Evolutionary conservation across 495 filamentous ascomycete genomes (phyloP).

Genomic region (Podospora fimiseda): DNA sequence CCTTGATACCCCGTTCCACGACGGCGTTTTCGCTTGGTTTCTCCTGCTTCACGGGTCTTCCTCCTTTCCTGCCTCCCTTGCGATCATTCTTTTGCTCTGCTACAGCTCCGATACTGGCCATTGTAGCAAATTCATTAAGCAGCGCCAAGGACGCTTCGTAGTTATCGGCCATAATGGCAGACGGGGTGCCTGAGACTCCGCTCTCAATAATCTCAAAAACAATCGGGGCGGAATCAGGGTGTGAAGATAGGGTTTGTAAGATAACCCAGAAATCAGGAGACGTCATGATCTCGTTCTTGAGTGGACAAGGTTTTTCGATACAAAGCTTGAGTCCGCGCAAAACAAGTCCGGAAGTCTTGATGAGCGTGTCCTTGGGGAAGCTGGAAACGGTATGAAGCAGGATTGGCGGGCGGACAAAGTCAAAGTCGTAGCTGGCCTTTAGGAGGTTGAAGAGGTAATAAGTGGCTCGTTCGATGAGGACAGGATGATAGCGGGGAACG

Average conservation of each 20-base stretch:
- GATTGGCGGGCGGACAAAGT: slow-evolving; percentile 87
- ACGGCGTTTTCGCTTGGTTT: slow-evolving; percentile 64
- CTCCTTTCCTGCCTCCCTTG: slow-evolving; percentile 38
- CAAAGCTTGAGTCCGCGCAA: slow-evolving; percentile 76
- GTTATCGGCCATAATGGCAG: slow-evolving; percentile 87
- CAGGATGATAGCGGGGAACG: slow-evolving; percentile 66
- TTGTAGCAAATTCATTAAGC: slow-evolving; percentile 83
- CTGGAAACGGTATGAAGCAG: slow-evolving; percentile 86
- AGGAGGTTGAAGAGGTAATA: slow-evolving; percentile 83
- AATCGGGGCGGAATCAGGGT: slow-evolving; percentile 60
- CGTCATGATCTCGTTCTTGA: slow-evolving; percentile 87
- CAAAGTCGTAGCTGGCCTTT: slow-evolving; percentile 81
- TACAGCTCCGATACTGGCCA: slow-evolving; percentile 71
- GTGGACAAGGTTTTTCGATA: slow-evolving; percentile 62
- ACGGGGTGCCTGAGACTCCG: slow-evolving; percentile 53
- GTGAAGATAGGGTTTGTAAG: slow-evolving; percentile 62
- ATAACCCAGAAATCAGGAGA: slow-evolving; percentile 98
- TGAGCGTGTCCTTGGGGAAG: slow-evolving; percentile 69
- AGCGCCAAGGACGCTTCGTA: slow-evolving; percentile 79
- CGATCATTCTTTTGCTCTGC: slow-evolving; percentile 78
- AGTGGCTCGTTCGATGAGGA: slow-evolving; percentile 72
- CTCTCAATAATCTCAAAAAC: slow-evolving; percentile 84
- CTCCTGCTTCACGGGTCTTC: slow-evolving; percentile 45
- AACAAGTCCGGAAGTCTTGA: slow-evolving; percentile 66
- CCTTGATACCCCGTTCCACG: slow-evolving; percentile 71